phyloP scores from a whole-genome alignment of 225 moss, liverwort and hornwort species.

The Pseudisothecium myosuroides region DNA sequence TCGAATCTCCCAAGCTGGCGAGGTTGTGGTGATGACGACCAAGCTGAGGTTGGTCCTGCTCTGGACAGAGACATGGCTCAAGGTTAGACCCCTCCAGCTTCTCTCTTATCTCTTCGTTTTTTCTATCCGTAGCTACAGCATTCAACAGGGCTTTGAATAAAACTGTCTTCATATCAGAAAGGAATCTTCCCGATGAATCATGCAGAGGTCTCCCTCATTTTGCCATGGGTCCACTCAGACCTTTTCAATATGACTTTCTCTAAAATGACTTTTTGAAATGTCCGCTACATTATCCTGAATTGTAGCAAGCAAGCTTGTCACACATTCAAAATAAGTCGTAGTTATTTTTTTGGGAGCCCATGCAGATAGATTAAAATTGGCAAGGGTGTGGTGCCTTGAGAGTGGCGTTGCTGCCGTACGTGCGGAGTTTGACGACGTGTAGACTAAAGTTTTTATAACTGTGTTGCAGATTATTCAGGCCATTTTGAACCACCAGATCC shows the following conservation, averaged over 20 bases:
- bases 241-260: background rate
- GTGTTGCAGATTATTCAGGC: slow-evolving; percentile 13
- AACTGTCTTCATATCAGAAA: background rate
- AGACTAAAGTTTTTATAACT: background rate
- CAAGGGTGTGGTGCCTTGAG: background rate
- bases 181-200: background rate
- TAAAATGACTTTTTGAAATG: background rate
- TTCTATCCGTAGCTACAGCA: background rate
- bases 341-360: background rate
- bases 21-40: slow-evolving; percentile 10
- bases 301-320: background rate
- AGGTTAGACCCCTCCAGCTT: background rate
- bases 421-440: background rate
- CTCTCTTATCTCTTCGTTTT: background rate
- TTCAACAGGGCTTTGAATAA: background rate
- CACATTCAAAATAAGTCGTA: background rate
- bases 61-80: slow-evolving; percentile 7
- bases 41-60: slow-evolving; percentile 13
- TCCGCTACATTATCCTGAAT: background rate
- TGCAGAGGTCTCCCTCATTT: background rate
- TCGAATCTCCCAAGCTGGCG: slow-evolving; percentile 21
- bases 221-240: background rate
- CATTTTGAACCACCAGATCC: slow-evolving; percentile 16
- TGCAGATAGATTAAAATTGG: background rate
- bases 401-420: background rate